phyloP scores from a whole-genome alignment of 2,329 filamentous ascomycete species.

The Colletotrichum gigasporum region DNA sequence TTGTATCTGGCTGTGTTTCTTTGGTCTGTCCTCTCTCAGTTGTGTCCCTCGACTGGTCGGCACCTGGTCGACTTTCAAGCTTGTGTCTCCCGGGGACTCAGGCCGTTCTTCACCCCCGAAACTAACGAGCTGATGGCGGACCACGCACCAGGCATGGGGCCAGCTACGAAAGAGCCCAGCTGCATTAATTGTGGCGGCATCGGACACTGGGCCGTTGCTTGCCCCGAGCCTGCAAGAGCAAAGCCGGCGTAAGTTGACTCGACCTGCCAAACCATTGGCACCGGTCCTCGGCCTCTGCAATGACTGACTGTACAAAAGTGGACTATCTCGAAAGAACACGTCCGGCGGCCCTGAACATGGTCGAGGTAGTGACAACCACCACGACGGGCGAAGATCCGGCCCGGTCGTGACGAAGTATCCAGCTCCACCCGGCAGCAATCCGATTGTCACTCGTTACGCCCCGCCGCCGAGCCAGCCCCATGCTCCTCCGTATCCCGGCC shows the following conservation, averaged over 20 bases:
- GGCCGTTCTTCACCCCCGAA: too few relatives aligned
- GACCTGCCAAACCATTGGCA: background rate
- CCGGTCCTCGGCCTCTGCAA: background rate
- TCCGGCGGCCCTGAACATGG: constrained; percentile 11
- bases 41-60: background rate
- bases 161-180: constrained; percentile 27
- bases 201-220: constrained; percentile 31
- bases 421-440: constrained; percentile 23
- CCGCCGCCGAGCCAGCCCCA: constrained; percentile 27
- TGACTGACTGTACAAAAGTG: constrained; percentile 15
- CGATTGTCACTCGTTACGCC: constrained; percentile 31
- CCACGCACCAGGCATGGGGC: constrained; percentile 22
- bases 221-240: constrained; percentile 28
- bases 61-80: too few relatives aligned
- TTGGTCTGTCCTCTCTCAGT: too few relatives aligned
- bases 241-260: constrained; percentile 26
- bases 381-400: constrained; percentile 16
- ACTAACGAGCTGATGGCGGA: constrained; percentile 14
- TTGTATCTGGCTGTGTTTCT: too few relatives aligned
- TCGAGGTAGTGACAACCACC: constrained; percentile 14
- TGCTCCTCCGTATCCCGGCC: constrained; percentile 27
- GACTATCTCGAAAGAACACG: constrained; percentile 18
- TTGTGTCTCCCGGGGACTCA: too few relatives aligned
- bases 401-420: constrained; percentile 29
- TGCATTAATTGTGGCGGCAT: constrained; percentile 31